A percentile compares a stretch with the other conserved stretches of the same genome.
phyloP scores from a whole-genome alignment of 2,329 filamentous ascomycete genomes.

The Exophiala lecanii-corni region DNA sequence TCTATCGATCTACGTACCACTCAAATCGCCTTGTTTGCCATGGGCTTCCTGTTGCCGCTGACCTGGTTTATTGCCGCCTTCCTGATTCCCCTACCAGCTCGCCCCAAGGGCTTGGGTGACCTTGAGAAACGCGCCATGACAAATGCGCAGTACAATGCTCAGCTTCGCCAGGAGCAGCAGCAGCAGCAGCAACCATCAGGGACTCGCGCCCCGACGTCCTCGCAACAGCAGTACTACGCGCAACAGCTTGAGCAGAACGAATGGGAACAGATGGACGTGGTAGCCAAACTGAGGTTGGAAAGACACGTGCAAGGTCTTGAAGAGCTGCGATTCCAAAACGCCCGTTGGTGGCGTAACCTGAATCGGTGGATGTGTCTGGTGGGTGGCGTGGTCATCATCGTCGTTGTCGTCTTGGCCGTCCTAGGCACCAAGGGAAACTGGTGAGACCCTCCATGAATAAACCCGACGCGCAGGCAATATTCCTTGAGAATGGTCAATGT shows the following conservation, averaged over 20 bases:
- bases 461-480: too few relatives aligned
- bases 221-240: background rate
- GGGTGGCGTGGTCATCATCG: conserved; percentile 51
- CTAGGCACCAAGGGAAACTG: conserved; percentile 19
- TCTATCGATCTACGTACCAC: conserved; percentile 60
- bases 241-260: conserved; percentile 11
- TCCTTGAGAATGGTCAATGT: too few relatives aligned
- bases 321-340: conserved; percentile 52
- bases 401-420: conserved; percentile 46
- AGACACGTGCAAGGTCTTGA: conserved; percentile 41
- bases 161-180: conserved; percentile 3
- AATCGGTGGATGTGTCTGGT: conserved; percentile 59
- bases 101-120: conserved; percentile 50
- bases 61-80: conserved; percentile 76
- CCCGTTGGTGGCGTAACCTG: conserved; percentile 60
- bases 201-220: background rate
- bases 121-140: conserved; percentile 28
- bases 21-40: conserved; percentile 69
- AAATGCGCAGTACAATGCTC: conserved; percentile 27
- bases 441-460: too few relatives aligned
- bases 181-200: conserved; percentile 1
- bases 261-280: conserved; percentile 34
- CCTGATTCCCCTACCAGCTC: conserved; percentile 60
- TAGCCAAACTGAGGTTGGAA: conserved; percentile 29
- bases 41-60: conserved; percentile 74